Base-by-base conservation (phyloP, 1,139 yeast species). In the Yamadazyma aaseri region DNA sequence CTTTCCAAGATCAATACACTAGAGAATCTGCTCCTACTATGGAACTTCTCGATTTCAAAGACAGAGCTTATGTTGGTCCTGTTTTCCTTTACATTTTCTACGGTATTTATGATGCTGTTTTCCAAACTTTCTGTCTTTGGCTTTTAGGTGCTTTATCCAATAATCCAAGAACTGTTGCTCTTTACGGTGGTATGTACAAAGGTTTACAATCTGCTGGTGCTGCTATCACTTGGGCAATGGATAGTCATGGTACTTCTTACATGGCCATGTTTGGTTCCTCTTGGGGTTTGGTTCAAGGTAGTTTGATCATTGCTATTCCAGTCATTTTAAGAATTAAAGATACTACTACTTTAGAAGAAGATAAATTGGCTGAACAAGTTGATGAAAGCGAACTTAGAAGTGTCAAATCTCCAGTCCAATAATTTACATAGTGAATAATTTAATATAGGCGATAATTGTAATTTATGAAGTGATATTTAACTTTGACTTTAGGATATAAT, bases 201-300 rank as follows among this genome's bases (percentile, higher is more conserved):
- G 79, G 81, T 39, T 58, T 79, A 35, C 85, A 79, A 58, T 72
- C 79, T 13, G 82, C 81, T 10, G 82, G 81, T 50, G 79, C 80
- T 12, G 84, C 81, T 14, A 63, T 79, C 39, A 34, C 33, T 7
- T 31, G 33, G 33, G 28, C 33, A n/a, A 72, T 79, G 41, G 82
- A 79, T 50, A 71, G 78, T 23, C 45, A 60, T 33, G 55, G 53
- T 4, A 49, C 46, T 12, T 58, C 76, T 13, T 77, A 63, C 55
- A 61, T 65, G 50, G 50, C 55, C 35, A 54, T 76, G 58, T 77
- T 76, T 47, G 78, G 63, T 9, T 63, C 76, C 17, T 65, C 75
- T 13, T 78, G 84, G 84, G 83, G 65, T n/a, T 58, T 79, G 45
- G 59, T 69, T 28, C 63, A 60, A 27, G 82, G 71, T 10, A 62